Evolutionary conservation across 108 stramenopile species (phyloP).

Genomic region (Stephanodiscus triporus): DNA sequence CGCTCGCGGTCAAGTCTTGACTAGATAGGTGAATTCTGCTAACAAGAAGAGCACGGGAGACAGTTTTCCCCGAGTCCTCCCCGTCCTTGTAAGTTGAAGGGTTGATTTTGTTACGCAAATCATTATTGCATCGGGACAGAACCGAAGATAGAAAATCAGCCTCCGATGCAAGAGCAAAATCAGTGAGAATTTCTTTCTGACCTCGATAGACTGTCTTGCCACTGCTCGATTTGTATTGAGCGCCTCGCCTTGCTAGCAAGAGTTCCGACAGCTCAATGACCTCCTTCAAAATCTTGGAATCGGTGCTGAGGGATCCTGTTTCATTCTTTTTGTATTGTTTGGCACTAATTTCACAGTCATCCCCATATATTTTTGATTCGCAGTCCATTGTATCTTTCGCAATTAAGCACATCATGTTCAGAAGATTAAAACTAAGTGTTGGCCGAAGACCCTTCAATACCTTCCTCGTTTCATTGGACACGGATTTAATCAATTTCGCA

Average conservation of each 20-base stretch:
- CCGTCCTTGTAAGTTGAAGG: conserved; percentile 76
- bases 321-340: conserved; percentile 28
- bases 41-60: conserved; percentile 76
- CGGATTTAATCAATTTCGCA: conserved; percentile 46
- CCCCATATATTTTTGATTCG: conserved; percentile 31
- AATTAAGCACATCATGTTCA: conserved; percentile 64
- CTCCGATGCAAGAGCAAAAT: conserved; percentile 65
- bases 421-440: conserved; percentile 53
- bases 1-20: conserved; percentile 65
- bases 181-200: conserved; percentile 76
- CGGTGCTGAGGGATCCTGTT: conserved; percentile 56
- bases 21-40: conserved; percentile 68
- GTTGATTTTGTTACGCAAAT: conserved; percentile 33
- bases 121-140: conserved; percentile 49
- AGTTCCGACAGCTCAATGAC: conserved; percentile 67
- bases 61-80: conserved; percentile 83
- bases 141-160: conserved; percentile 61
- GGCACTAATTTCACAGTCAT: conserved; percentile 19
- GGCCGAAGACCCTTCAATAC: conserved; percentile 53
- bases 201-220: conserved; percentile 80
- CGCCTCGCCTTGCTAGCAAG: conserved; percentile 72
- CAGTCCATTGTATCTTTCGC: conserved; percentile 67
- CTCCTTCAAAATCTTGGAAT: conserved; percentile 86
- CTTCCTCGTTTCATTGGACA: conserved; percentile 48
- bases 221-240: conserved; percentile 63